Base-by-base conservation (phyloP, 2,329 filamentous ascomycete species). In the Penicillium thymicola region DNA sequence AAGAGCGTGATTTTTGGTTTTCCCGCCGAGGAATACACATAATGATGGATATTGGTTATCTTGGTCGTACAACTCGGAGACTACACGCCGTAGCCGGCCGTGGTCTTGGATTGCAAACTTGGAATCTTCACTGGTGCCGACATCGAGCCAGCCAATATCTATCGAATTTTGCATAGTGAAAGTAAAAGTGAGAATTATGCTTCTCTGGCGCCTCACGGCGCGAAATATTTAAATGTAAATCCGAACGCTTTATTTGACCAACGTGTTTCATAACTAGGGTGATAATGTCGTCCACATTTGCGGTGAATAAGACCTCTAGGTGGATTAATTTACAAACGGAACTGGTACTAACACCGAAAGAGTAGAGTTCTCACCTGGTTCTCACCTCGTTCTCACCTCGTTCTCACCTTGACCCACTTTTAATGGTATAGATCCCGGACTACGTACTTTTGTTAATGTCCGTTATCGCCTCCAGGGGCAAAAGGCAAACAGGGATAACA, bases 61-160 rank as follows among this genome's bases (percentile, higher is more conserved):
- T 52, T 52, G 27, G 27, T 45, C 2, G 1, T 25, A 23, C 0
- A 60, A 41, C 25, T 58, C 34, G 14, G 40, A 25, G 18, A 60
- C n/a, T 4, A 62, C 16, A 23, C 32, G 14, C 40, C 9, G n/a
- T 3, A 62, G 48, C 25, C 51, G 37, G 30, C 51, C 37, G 11
- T 55, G 14, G 23, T 60, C 58, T 23, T 50, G 3, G 16, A 62
- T 34, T 46, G 40, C 41, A 36, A 53, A 44, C 2, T 41, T 57
- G 4, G 42, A 44, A 44, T 44, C 42, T 44, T 44, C 8, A 7
- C 4, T 2, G 25, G 27, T 44, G 9, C 27, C 41, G 44, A 62
- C 3, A 48, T 62, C 44, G 28, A 62, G 46, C 60, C 45, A 62
- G 36, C 51, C 43, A 38, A 59, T 59, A 51, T 62, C 44, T 45